Evolutionary conservation across 345 rosid species (phyloP).

Genomic region (Odontarrhena argentea): DNA sequence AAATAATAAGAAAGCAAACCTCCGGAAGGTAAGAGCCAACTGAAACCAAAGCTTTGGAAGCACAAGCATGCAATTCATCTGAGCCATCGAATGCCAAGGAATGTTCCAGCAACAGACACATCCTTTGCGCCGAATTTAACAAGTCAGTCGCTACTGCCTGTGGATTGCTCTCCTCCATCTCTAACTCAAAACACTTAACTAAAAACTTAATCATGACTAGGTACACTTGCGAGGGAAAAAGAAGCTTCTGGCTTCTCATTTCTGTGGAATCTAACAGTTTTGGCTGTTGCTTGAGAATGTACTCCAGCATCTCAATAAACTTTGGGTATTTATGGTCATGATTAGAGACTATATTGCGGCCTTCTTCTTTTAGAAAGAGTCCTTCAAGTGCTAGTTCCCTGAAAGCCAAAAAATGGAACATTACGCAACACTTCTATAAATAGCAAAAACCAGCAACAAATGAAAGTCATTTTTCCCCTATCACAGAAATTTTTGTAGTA

Average conservation of each 20-base stretch:
- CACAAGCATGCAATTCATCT: conserved; percentile 78
- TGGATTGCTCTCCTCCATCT: conserved; percentile 58
- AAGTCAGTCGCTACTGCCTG: conserved; percentile 59
- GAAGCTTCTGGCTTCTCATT: conserved; percentile 70
- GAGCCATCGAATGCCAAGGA: conserved; percentile 85
- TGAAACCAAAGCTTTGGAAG: conserved; percentile 74
- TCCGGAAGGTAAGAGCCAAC: conserved; percentile 80
- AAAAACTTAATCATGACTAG: conserved; percentile 76
- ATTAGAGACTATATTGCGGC: conserved; percentile 46
- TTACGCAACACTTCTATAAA: conserved; percentile 4
- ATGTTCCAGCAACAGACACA: conserved; percentile 85
- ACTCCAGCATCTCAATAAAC: conserved; percentile 69
- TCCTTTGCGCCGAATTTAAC: conserved; percentile 60
- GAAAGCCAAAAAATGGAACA: conserved; percentile 22
- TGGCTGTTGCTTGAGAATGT: conserved; percentile 78
- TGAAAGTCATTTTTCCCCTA: neutral
- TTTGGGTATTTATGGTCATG: conserved; percentile 62
- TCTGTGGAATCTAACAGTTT: conserved; percentile 66
- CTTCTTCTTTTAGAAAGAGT: conserved; percentile 68
- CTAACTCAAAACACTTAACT: conserved; percentile 81
- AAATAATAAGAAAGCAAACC: conserved; percentile 50
- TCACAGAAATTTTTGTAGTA: conserved; percentile 11
- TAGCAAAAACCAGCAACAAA: conserved; percentile 24
- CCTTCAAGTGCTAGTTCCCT: conserved; percentile 96
- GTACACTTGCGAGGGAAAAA: conserved; percentile 75